phyloP scores from a whole-genome alignment of 768 basidiomycete genomes.

The Hygrophorus pudorinus region DNA sequence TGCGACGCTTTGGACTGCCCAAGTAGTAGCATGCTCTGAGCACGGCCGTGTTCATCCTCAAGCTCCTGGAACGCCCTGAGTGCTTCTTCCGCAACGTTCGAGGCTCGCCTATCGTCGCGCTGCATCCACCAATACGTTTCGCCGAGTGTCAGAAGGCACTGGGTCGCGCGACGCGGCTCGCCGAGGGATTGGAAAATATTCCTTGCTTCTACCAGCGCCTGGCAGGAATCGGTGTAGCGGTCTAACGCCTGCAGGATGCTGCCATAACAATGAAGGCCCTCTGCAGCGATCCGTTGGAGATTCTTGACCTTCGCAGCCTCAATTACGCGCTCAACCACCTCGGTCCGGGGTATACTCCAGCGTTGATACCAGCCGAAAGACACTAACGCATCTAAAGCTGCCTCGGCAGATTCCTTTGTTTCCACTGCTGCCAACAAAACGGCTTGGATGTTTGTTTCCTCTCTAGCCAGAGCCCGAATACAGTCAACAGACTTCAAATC shows the following conservation, averaged over 20 bases:
- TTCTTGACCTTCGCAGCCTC: not conserved
- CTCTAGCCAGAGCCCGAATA: not conserved
- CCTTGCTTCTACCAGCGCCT: not conserved
- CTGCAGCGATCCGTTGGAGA: not conserved
- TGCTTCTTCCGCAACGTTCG: constrained; percentile 2
- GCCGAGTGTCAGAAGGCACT: not conserved
- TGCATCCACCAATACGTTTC: not conserved
- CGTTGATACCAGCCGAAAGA: not conserved
- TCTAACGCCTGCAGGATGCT: not conserved
- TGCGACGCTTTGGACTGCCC: not conserved
- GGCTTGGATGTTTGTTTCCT: not conserved
- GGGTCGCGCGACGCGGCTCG: not conserved
- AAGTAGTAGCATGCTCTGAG: not conserved
- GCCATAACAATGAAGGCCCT: not conserved
- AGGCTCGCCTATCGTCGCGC: not conserved
- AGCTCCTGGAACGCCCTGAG: constrained; percentile 5
- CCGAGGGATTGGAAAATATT: not conserved
- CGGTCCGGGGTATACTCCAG: not conserved
- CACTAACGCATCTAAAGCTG: not conserved
- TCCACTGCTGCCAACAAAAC: not conserved
- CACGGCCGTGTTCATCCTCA: constrained; percentile 3
- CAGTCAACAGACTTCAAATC: not conserved
- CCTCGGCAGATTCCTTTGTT: not conserved
- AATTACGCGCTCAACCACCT: not conserved
- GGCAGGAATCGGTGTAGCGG: not conserved